Base-by-base conservation (phyloP, 2,329 filamentous ascomycete species). In the Arthrobotrys entomopaga region DNA sequence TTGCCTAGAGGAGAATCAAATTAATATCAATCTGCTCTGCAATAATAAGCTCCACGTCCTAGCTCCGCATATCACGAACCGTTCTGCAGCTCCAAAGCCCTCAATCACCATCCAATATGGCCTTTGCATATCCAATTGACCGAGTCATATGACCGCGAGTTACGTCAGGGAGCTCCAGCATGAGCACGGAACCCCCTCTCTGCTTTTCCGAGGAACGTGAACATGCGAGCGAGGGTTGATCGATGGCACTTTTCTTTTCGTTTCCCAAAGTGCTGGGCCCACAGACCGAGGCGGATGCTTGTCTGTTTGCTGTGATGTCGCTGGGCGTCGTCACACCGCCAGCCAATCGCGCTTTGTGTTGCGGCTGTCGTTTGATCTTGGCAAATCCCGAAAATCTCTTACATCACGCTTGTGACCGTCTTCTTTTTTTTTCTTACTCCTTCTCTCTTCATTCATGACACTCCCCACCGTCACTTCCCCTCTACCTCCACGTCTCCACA, bases 381-480 rank as follows among this genome's bases (percentile, higher is more conserved):
- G 65, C 58, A 50, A 48, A 40, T 54, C 58, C 52, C 19, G 48
- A 70, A 70, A 57, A 57, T 63, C 63, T 58, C 50, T 56, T 70
- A 34, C 64, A 61, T 53, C 42, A 69, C 49, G 22, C 26, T 57
- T 59, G 48, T 59, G 54, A 71, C 58, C 58, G 57, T 46, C 50
- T 48, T 20, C n/a, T 46, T 24, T 29, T 38, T 46, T 40, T 46
- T 13, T 46, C 11, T 46, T 46, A 7, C n/a, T 46, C 42, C 13
- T n/a, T 13, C n/a, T 10, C 10, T 34, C 29, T 46, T 43, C 46
- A 24, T 50, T 53, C 61, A 61, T 61, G 61, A 49, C 40, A 57
- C 46, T 50, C 46, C 29, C 29, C 46, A 20, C 46, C 46, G 3
- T 13, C 46, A 20, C 46, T 22, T 20, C 19, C 42, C 13, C 42